Evolutionary conservation across 139 green algal genomes (phyloP), one percentile per base, ranked within the genome.

Genomic region (Pedinophyceae sp.): DNA sequence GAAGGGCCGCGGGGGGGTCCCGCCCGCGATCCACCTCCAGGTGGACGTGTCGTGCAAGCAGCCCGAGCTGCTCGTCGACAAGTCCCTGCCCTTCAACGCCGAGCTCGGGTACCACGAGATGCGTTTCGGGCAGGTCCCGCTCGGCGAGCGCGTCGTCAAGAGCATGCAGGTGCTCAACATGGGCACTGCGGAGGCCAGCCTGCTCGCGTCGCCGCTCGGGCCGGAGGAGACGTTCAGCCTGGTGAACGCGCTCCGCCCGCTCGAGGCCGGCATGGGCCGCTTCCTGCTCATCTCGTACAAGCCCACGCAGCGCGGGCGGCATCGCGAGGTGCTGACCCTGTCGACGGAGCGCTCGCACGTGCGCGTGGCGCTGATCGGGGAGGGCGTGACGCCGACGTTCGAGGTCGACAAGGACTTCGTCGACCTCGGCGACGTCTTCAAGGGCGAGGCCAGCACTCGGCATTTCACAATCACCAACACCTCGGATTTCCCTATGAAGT

Each of bases 381-480:
- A 60, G 23, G 76, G 76, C 41, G 74, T 84, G 19, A 23, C n/a
- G n/a, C 48, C 48, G 6, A 38, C 48, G n/a, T 53, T 53, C 48
- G 34, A 43, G 13, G 34, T 43, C 34, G 34, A 43, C 34, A 43
- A 43, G 34, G 34, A 43, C 34, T 13, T 69, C 5, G 60, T 84
- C 26, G 66, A 72, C 57, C 55, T 80, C 45, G 76, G 76, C 0
- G 76, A 84, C 34, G 70, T 79, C 25, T 54, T 55, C 38, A 60
- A 57, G 50, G 13, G 66, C 3, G 75, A 83, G 29, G 49, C 50
- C 7, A 43, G 23, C 26, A 57, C 74, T 52, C 26, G 46, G 22
- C 57, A 27, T 10, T 48, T 80, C 30, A 76, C 51, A 2, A 54
- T 84, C 25, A 76, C 62, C 25, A 84, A 84, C 58, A 65, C 76